A percentile compares a stretch with the other conserved stretches of the same genome.
These are phyloP conservation scores for Diaporthe sp. DNA, from an alignment of 2,329 filamentous ascomycete species.

Conservation along the genomic window DNA sequence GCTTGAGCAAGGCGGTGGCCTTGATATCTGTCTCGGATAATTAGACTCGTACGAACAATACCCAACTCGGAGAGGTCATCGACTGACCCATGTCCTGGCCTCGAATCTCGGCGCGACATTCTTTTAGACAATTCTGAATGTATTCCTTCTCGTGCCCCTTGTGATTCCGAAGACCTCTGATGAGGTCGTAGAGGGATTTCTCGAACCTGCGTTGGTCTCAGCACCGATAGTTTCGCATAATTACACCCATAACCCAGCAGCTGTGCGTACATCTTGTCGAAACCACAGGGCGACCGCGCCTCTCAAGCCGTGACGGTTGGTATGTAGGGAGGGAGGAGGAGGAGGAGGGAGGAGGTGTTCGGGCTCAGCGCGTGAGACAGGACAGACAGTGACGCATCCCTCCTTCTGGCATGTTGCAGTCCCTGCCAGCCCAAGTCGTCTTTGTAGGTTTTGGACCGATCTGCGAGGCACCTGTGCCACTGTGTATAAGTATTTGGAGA, in stretches of 20 bases:
- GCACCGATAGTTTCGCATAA: slow-evolving; percentile 6
- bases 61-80: background rate
- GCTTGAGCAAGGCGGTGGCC: slow-evolving; percentile 92
- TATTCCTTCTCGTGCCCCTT: slow-evolving; percentile 96
- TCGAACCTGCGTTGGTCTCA: slow-evolving; percentile 81
- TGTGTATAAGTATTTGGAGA: background rate
- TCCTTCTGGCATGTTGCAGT: slow-evolving; percentile 30
- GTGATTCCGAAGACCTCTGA: slow-evolving; percentile 92
- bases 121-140: slow-evolving; percentile 90
- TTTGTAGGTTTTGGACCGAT: background rate
- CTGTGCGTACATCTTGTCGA: slow-evolving; percentile 40
- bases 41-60: background rate
- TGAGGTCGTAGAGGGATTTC: slow-evolving; percentile 99
- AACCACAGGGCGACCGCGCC: slow-evolving; percentile 13
- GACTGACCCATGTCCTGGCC: slow-evolving; percentile 89
- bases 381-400: slow-evolving; percentile 25
- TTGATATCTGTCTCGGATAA: slow-evolving; percentile 76
- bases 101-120: slow-evolving; percentile 93
- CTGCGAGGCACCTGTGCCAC: background rate
- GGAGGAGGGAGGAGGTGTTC: background rate
- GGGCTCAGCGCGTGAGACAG: slow-evolving; percentile 23
- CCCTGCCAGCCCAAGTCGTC: slow-evolving; percentile 1
- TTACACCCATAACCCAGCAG: background rate
- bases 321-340: background rate
- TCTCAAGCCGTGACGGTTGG: slow-evolving; percentile 5